Evolutionary conservation across 2,329 filamentous ascomycete genomes (phyloP).

Genomic region (Curvularia sp.): DNA sequence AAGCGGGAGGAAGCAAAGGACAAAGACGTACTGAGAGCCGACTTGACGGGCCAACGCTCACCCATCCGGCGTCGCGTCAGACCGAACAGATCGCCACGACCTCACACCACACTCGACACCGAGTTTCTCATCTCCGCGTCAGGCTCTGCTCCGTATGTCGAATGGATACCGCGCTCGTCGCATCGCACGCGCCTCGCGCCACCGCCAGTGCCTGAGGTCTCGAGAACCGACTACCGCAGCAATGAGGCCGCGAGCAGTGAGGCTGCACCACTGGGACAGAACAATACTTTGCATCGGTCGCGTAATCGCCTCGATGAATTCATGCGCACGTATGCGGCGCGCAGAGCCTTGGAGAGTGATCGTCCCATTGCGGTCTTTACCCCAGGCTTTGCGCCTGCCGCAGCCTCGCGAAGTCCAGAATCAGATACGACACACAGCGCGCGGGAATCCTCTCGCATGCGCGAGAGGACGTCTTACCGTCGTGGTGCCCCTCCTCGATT

Average conservation of each 20-base stretch:
- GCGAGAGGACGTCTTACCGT: slow-evolving; percentile 20
- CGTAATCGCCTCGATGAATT: slow-evolving; percentile 20
- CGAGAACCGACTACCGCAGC: slow-evolving; percentile 27
- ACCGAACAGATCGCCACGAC: slow-evolving; percentile 33
- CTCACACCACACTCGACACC: slow-evolving; percentile 26
- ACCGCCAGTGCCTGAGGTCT: slow-evolving; percentile 47
- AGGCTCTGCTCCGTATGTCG: slow-evolving; percentile 22
- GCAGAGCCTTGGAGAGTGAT: slow-evolving; percentile 18
- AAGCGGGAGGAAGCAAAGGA: slow-evolving; percentile 57
- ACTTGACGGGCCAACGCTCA: slow-evolving; percentile 63
- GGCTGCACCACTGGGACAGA: slow-evolving; percentile 25
- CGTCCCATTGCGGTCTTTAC: slow-evolving; percentile 43
- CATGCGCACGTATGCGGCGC: slow-evolving; percentile 26
- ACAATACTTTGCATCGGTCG: slow-evolving; percentile 23
- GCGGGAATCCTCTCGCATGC: slow-evolving; percentile 8
- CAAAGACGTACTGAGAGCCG: slow-evolving; percentile 58
- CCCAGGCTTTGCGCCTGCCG: slow-evolving; percentile 47
- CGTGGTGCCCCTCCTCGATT: slow-evolving; percentile 15
- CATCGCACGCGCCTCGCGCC: slow-evolving; percentile 36
- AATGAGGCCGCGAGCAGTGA: slow-evolving; percentile 25
- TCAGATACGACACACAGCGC: slow-evolving; percentile 14
- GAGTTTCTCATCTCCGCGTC: slow-evolving; percentile 25
- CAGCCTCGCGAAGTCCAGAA: slow-evolving; percentile 23
- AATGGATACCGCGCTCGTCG: slow-evolving; percentile 27
- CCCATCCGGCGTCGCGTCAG: slow-evolving; percentile 62